These are phyloP conservation scores for Luffa acutangula DNA, from an alignment of 306 rosid species.

Conservation along the genomic window DNA sequence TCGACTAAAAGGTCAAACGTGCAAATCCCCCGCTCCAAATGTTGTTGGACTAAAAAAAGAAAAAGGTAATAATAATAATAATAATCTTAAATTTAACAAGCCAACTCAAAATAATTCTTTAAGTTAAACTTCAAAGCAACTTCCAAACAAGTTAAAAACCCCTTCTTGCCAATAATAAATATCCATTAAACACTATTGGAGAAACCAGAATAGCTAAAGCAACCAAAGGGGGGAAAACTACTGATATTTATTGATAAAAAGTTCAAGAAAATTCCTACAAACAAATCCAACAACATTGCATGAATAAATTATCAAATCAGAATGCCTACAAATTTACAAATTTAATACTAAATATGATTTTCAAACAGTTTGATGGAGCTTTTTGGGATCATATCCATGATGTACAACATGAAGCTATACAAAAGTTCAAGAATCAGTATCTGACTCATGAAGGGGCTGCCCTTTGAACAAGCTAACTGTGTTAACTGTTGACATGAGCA, in stretches of 20 bases:
- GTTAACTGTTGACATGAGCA: constrained; percentile 7
- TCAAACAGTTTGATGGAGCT: background rate
- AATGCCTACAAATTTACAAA: constrained; percentile 22
- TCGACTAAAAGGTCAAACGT: too few species aligned
- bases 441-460: constrained; percentile 4
- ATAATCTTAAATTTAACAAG: too few species aligned
- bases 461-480: constrained; percentile 10
- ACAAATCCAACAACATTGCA: constrained; percentile 14
- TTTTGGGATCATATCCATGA: background rate
- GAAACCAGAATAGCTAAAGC: background rate
- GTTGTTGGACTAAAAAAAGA: too few species aligned
- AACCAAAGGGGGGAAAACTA: background rate
- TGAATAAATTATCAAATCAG: constrained; percentile 14
- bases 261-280: constrained; percentile 3
- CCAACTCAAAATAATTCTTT: too few species aligned
- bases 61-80: too few species aligned
- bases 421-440: constrained; percentile 14
- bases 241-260: constrained; percentile 11
- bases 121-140: too few species aligned
- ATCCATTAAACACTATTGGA: background rate
- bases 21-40: too few species aligned
- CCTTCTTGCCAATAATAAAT: background rate
- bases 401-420: constrained; percentile 26
- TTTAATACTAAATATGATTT: background rate
- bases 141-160: too few species aligned